phyloP scores from a whole-genome alignment of 352 stramenopile genomes.

The Thalassiosira mediterranea region DNA sequence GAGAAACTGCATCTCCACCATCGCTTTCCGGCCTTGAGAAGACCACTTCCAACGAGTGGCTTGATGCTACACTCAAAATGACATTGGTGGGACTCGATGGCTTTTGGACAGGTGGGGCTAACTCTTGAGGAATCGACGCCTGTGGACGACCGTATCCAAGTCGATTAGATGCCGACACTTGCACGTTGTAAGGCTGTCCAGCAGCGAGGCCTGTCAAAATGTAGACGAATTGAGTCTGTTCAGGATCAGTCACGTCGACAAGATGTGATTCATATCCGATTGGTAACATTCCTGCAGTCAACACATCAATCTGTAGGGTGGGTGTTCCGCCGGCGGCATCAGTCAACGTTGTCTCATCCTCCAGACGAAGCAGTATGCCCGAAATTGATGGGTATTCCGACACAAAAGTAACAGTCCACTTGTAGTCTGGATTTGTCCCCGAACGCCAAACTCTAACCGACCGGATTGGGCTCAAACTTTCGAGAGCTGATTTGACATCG shows the following conservation, averaged over 20 bases:
- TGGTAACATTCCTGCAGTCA: conserved; percentile 44
- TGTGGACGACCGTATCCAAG: conserved; percentile 87
- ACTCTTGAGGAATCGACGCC: conserved; percentile 83
- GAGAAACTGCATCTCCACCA: conserved; percentile 88
- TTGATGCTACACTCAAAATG: conserved; percentile 84
- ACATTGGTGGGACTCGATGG: conserved; percentile 82
- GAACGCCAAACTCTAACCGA: conserved; percentile 87
- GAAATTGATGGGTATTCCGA: conserved; percentile 70
- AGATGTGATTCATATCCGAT: conserved; percentile 54
- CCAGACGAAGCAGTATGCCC: conserved; percentile 25
- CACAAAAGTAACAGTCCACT: conserved; percentile 90
- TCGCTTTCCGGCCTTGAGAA: conserved; percentile 88
- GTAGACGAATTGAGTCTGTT: conserved; percentile 55
- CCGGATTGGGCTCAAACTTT: conserved; percentile 88
- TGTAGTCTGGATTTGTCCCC: conserved; percentile 41
- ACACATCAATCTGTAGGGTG: conserved; percentile 40
- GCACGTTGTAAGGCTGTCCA: conserved; percentile 66
- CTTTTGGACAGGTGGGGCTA: conserved; percentile 90
- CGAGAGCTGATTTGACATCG: conserved; percentile 89
- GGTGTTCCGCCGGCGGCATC: conserved; percentile 16
- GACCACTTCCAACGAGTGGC: conserved; percentile 80
- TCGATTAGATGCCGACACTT: conserved; percentile 77
- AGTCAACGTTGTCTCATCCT: conserved; percentile 48
- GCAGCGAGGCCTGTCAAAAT: conserved; percentile 73
- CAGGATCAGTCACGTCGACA: conserved; percentile 41